Base-by-base conservation (phyloP, 2,329 filamentous ascomycete genomes). In the Cordyceps farinosa region DNA sequence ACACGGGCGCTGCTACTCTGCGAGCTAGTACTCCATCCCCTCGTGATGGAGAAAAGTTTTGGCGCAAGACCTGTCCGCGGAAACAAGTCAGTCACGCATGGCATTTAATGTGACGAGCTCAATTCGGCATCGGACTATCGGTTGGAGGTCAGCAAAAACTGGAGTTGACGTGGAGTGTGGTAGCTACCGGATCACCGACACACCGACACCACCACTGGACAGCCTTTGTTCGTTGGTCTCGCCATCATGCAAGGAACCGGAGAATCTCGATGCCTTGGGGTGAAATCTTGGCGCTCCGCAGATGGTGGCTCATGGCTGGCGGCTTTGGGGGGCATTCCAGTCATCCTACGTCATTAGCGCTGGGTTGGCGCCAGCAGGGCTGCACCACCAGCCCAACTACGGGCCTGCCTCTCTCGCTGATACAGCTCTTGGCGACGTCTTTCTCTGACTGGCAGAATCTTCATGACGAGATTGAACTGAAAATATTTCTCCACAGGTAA, bases 331-430 rank as follows among this genome's bases (percentile, higher is more conserved):
- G 40, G 38, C 54, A 61, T 61, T 61, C 50, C 58, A 47, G 50
- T 61, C 50, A 45, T 36, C 48, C 58, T 47, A 61, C 40, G 58
- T 61, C 58, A 61, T 60, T 34, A 54, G 58, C 38, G 30, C 48
- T 17, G 9, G 36, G 27, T 47, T 11, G 45, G 45, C 27, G 36
- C 22, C 47, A 52, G 45, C 38, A 51, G 15, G 17, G 36, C 38
- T 22, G 40, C 48, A 47, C 58, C 47, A 91, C 72, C 44, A 60
- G 47, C 11, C 34, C 57, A 59, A 51, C 30, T 51, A 44, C 57
- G 15, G 4, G 44, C n/a, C 10, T 22, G 11, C 8, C 29, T 38
- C 32, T 48, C 27, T 38, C 13, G 6, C n/a, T 48, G 5, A 15
- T 15, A 11, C 1, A 11, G n/a, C 42, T 48, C 42, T 48, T 36